Conservation (phyloP, 2,329 filamentous ascomycete species). For the Fusarium decemcellulare region DNA sequence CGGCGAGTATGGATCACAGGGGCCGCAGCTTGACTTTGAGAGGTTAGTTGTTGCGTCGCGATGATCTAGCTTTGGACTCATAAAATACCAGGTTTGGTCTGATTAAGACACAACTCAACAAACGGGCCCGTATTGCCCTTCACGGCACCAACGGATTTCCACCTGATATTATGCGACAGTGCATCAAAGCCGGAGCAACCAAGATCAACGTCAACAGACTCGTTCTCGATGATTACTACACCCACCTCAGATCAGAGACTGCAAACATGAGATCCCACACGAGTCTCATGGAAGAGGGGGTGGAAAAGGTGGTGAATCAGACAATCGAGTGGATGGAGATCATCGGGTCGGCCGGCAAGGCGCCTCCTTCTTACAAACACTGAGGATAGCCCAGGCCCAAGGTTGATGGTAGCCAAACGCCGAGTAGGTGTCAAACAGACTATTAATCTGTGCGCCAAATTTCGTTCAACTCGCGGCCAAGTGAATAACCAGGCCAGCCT, state of each 20-base stretch:
- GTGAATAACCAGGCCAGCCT: conserved; percentile 17
- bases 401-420: not conserved
- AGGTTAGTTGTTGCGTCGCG: conserved; percentile 20
- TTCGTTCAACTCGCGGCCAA: conserved; percentile 5
- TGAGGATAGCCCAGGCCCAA: not conserved
- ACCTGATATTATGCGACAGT: conserved; percentile 63
- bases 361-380: not conserved
- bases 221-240: conserved; percentile 55
- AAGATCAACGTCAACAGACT: conserved; percentile 72
- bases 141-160: conserved; percentile 71
- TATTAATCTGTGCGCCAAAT: not conserved
- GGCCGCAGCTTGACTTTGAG: conserved; percentile 71
- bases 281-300: not conserved
- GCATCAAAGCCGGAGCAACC: conserved; percentile 64
- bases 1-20: conserved; percentile 77
- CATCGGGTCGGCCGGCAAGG: not conserved
- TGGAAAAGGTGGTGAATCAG: not conserved
- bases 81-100: conserved; percentile 49
- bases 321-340: not conserved
- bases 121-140: conserved; percentile 57
- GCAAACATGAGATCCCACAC: not conserved
- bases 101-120: conserved; percentile 48
- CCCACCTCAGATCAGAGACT: not conserved
- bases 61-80: not conserved
- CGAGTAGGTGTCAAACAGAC: not conserved